These are phyloP conservation scores for Monosporascus sp. DNA, from an alignment of 2,329 filamentous ascomycete genomes.

Conservation along the genomic window DNA sequence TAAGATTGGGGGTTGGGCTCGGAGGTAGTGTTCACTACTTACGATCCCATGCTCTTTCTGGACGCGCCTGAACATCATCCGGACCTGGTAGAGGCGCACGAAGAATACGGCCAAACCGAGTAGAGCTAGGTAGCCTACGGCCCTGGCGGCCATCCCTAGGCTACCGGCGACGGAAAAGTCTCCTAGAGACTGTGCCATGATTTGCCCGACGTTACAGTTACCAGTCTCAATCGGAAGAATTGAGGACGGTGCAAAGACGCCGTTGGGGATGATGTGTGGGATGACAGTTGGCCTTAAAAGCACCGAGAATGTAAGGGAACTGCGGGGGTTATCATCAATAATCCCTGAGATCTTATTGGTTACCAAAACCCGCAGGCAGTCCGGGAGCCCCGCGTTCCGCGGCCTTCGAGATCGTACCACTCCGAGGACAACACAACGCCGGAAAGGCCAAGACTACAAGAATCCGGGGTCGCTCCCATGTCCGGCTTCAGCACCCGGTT, in stretches of 20 bases:
- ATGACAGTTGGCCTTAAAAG: too few species aligned
- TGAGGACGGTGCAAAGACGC: neutral
- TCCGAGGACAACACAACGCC: too few species aligned
- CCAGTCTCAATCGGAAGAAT: neutral
- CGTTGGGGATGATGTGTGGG: neutral
- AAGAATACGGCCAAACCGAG: conserved; percentile 19
- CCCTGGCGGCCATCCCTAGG: conserved; percentile 5
- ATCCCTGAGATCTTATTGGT: too few species aligned
- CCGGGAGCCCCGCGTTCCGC: too few species aligned
- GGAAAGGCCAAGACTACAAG: too few species aligned
- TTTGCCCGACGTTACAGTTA: neutral
- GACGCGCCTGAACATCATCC: conserved; percentile 18
- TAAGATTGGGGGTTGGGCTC: conserved; percentile 1
- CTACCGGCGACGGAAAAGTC: conserved; percentile 1
- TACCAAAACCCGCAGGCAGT: too few species aligned
- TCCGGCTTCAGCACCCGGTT: too few species aligned
- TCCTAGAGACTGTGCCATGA: conserved; percentile 4
- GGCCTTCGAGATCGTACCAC: too few species aligned
- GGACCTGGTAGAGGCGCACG: conserved; percentile 20
- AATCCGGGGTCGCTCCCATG: too few species aligned
- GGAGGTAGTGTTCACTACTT: conserved; percentile 7
- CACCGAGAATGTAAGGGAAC: too few species aligned
- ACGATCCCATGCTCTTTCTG: conserved; percentile 23
- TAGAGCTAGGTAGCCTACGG: conserved; percentile 8
- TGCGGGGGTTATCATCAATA: too few species aligned